Percentiles rank a stretch among this genome's conserved stretches.
These are phyloP conservation scores for Exsudoporus frostii DNA, from an alignment of 768 basidiomycete species.

Conservation along the genomic window DNA sequence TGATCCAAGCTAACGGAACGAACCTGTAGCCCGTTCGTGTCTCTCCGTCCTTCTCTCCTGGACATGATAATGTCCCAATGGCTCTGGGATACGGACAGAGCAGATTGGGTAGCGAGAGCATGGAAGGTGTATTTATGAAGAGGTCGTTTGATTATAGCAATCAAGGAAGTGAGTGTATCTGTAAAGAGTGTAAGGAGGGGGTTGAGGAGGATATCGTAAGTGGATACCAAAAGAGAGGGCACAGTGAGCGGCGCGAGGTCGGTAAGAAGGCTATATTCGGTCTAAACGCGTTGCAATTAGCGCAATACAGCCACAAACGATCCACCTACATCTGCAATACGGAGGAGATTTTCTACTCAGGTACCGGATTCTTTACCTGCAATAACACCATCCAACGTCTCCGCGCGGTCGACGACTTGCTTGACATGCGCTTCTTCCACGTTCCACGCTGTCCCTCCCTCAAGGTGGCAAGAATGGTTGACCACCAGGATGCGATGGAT, in stretches of 20 bases:
- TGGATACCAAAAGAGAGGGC: conserved; percentile 47
- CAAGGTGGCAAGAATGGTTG: conserved; percentile 58
- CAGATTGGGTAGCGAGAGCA: conserved; percentile 68
- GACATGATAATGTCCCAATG: conserved; percentile 67
- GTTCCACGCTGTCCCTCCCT: conserved; percentile 73
- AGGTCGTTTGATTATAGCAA: conserved; percentile 66
- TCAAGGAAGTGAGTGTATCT: conserved; percentile 60
- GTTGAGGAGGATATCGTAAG: conserved; percentile 58
- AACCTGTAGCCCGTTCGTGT: conserved; percentile 70
- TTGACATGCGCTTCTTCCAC: conserved; percentile 76
- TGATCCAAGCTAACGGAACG: conserved; percentile 25
- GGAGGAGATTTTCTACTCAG: conserved; percentile 66
- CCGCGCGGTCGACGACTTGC: conserved; percentile 65
- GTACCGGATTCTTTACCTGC: conserved; percentile 69
- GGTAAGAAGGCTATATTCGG: conserved; percentile 62
- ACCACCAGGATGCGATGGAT: conserved; percentile 80
- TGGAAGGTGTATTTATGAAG: conserved; percentile 78
- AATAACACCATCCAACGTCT: conserved; percentile 60
- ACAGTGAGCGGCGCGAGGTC: conserved; percentile 62
- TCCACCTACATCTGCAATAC: conserved; percentile 58
- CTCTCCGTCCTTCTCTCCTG: conserved; percentile 43
- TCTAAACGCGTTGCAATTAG: conserved; percentile 35
- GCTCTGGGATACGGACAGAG: conserved; percentile 51
- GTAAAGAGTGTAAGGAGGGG: conserved; percentile 68
- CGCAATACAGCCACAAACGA: background rate